Base-by-base conservation (phyloP, 768 basidiomycete genomes). In the Kwoniella pini region DNA sequence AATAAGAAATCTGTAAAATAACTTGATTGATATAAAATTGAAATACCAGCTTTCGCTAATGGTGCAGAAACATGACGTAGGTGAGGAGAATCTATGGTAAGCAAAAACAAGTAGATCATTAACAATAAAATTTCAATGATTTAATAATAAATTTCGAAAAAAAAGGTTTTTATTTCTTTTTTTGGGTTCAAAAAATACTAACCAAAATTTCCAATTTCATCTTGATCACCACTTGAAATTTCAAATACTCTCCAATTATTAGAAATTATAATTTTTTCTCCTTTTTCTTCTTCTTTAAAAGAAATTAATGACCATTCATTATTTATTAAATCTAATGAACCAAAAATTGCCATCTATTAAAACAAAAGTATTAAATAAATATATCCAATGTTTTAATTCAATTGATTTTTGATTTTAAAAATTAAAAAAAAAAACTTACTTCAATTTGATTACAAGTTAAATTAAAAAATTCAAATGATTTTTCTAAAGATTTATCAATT, bases 331-430 rank as follows among this genome's bases (percentile, higher is more conserved):
- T 65, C 68, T 21, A 63, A 26, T 3, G 65, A 64, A 22, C 63
- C 70, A 46, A 74, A 74, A 13, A 74, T 63, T 10, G 72, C 72
- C n/a, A 70, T 63, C 72, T 74, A 38, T 6, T n/a, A n/a, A 42
- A 26, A 13, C 19, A 22, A 26, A 11, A 17, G 17, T 12, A 50
- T 19, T 36, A 24, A 49, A 19, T 30, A 38, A 24, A 46, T 21
- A 30, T 5, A 19, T 10, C 40, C 55, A 42, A 54, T n/a, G 22
- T 22, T 40, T 40, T 39, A 11, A 33, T 17, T 36, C 19, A 30
- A 9, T 36, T 36, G 15, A 42, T 19, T 19, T 9, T 6, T 19
- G n/a, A 17, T 6, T 42, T 19, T 42, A 19, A 12, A 42, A 17
- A 12, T 42, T 10, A 17, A 9, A 7, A 42, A 42, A 6, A 7